phyloP scores from a whole-genome alignment of 2,329 filamentous ascomycete species.

The Xylariaceae sp. region DNA sequence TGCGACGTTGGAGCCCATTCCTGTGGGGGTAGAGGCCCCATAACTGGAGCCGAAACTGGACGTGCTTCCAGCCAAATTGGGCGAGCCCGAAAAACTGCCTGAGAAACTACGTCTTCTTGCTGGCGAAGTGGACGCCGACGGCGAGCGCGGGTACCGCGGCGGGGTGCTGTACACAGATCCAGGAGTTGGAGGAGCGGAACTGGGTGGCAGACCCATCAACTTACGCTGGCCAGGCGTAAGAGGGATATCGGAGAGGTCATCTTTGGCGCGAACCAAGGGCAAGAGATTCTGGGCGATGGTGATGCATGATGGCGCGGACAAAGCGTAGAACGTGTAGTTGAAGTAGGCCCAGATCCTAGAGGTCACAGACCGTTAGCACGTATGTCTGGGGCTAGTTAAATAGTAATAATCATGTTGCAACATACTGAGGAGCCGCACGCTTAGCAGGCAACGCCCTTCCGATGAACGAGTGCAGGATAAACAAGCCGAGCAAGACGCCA shows the following conservation, averaged over 20 bases:
- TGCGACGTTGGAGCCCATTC: conserved; percentile 26
- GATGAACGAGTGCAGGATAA: conserved; percentile 20
- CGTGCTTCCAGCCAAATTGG: conserved; percentile 53
- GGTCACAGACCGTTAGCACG: conserved; percentile 1
- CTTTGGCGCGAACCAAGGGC: conserved; percentile 66
- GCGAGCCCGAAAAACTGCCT: conserved; percentile 54
- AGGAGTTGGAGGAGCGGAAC: conserved; percentile 57
- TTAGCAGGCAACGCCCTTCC: conserved; percentile 22
- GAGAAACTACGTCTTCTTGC: conserved; percentile 53
- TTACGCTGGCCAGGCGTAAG: conserved; percentile 84
- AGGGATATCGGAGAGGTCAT: conserved; percentile 82
- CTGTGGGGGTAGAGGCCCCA: conserved; percentile 31
- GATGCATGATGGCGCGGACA: conserved; percentile 56
- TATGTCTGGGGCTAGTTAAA: not conserved
- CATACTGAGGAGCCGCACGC: conserved; percentile 26
- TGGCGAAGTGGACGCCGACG: conserved; percentile 58
- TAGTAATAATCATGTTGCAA: not conserved
- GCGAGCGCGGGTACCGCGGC: conserved; percentile 75
- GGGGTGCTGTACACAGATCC: conserved; percentile 75
- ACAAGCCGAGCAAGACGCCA: conserved; percentile 33
- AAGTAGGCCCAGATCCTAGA: conserved; percentile 34
- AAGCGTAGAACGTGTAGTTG: conserved; percentile 41
- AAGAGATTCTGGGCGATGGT: conserved; percentile 68
- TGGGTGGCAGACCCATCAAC: conserved; percentile 73
- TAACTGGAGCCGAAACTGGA: conserved; percentile 25